Percentiles rank a stretch among this genome's conserved stretches.
Conservation (phyloP, 495 filamentous ascomycete species). For the Astrothelium macrocarpum region DNA sequence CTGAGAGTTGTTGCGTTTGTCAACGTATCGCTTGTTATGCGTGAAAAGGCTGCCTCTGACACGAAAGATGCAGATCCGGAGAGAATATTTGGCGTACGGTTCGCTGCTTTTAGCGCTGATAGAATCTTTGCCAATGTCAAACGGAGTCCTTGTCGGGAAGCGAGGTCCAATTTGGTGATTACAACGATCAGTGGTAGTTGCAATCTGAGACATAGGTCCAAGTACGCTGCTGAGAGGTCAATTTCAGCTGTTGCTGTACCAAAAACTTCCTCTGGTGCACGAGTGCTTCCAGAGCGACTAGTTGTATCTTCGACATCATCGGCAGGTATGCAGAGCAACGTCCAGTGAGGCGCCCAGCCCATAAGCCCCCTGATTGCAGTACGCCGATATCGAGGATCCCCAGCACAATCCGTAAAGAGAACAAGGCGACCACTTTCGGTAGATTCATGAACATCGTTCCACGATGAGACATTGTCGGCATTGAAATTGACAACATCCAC, state of each 20-base stretch:
- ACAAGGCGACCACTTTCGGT: constrained; percentile 66
- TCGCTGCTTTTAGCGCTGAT: constrained; percentile 64
- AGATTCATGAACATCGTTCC: constrained; percentile 85
- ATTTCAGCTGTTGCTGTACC: constrained; percentile 46
- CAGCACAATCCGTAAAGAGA: constrained; percentile 83
- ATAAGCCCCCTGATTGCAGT: constrained; percentile 82
- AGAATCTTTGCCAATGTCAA: constrained; percentile 62
- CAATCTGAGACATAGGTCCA: constrained; percentile 78
- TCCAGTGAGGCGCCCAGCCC: constrained; percentile 94
- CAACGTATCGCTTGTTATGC: constrained; percentile 18
- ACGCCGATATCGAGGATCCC: constrained; percentile 74
- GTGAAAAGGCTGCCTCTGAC: constrained; percentile 20
- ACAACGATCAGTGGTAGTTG: constrained; percentile 64
- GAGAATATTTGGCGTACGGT: constrained; percentile 63
- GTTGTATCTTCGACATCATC: constrained; percentile 52
- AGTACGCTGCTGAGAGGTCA: constrained; percentile 65
- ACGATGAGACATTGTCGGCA: constrained; percentile 75
- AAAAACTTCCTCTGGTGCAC: constrained; percentile 38
- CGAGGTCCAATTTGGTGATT: constrained; percentile 86
- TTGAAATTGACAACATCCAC: constrained; percentile 76
- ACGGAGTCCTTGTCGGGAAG: constrained; percentile 57
- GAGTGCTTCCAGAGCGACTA: constrained; percentile 33
- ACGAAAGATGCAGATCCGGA: constrained; percentile 21
- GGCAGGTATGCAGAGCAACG: constrained; percentile 75
- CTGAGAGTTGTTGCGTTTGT: constrained; percentile 14